Evolutionary conservation across 345 rosid genomes (phyloP), one percentile per base, ranked within the genome.

Genomic region (Barbarea vulgaris): DNA sequence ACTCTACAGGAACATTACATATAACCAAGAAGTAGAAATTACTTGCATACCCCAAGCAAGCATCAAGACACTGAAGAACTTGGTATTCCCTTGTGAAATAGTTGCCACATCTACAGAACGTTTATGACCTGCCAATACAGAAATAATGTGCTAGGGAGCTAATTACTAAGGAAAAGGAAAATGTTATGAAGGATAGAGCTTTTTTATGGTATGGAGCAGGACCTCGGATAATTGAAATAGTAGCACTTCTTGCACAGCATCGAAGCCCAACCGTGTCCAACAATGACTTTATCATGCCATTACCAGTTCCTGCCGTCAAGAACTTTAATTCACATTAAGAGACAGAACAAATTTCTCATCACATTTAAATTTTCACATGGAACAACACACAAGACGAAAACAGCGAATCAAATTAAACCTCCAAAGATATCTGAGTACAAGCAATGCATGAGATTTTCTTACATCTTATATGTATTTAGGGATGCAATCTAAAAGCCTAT

Each of bases 231-330:
- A 95, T 79, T 41, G 98, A 84, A 54, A 90, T 75, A 59, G 83
- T 77, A 42, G 97, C 98, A 82, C 85, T 85, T 13, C 76, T 72
- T 25, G 88, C 81, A 67, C 70, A 81, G 74, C 97, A 92, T 5
- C 79, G 89, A 81, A 87, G 84, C 52, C 97, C 95, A 68, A 83
- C 98, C 0, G 88, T 64, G 85, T 90, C 88, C 71, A 95, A 80
- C 77, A 88, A 67, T 66, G 98, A 95, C 79, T 92, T 95, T 57
- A 68, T 88, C 99, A 95, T 90, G 69, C 99, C 99, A 78, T 95
- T 95, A 61, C 89, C 90, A 13, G 98, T 95, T 72, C 98, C 99
- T 95, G 82, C 58, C 68, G 14, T 11, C 77, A 79, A 60, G 12
- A 71, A 14, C 9, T 46, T 17, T 10, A 17, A 19, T 27, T 13